Evolutionary conservation across 2,329 filamentous ascomycete genomes (phyloP), one percentile per base, ranked within the genome.

Genomic region (Davidsoniella neocaledoniae): DNA sequence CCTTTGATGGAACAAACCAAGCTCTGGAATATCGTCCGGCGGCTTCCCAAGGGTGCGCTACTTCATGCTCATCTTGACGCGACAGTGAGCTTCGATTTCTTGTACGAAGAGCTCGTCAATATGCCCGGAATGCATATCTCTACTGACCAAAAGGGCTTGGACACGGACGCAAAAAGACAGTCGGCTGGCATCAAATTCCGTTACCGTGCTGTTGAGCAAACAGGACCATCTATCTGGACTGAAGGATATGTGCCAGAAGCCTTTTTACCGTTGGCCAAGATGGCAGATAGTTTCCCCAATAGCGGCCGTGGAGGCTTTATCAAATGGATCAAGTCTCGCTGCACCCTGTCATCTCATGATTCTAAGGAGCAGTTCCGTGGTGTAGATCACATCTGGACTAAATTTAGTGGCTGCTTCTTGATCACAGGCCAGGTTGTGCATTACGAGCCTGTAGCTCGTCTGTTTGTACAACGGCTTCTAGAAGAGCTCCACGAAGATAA

Each of bases 41-140:
- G 70, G 55, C 86, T 96, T 83, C 90, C 90, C 25, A 96, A 96
- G 63, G 91, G 90, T 10, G 73, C 81, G 7, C 69, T 94, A 26
- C 66, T 94, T 53, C 88, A 96, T 66, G 86, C 86, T 41, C 88
- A 96, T 63, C 69, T 93, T 60, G 85, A 93, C 63, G 86, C 88
- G 57, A 93, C 93, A 79, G 83, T 94, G 46, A 83, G 94, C 62
- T 78, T 87, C 55, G 82, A 86, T 60, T 93, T 79, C 67, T 66
- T 94, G 6, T 72, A 94, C 38, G 74, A 80, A 5, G 72, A 82
- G 57, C 76, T 85, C 2, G 71, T 96, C 55, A 68, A 70, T 9
- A 81, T 78, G 0, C 76, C 80, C 0, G 85, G 85, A 1, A 81
- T 94, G 59, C 81, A 85, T 63, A 76, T 94, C 53, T 73, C 78